These are phyloP conservation scores for Mucor ambiguus DNA, from an alignment of 371 early-diverging fungal genomes.

Conservation along the genomic window DNA sequence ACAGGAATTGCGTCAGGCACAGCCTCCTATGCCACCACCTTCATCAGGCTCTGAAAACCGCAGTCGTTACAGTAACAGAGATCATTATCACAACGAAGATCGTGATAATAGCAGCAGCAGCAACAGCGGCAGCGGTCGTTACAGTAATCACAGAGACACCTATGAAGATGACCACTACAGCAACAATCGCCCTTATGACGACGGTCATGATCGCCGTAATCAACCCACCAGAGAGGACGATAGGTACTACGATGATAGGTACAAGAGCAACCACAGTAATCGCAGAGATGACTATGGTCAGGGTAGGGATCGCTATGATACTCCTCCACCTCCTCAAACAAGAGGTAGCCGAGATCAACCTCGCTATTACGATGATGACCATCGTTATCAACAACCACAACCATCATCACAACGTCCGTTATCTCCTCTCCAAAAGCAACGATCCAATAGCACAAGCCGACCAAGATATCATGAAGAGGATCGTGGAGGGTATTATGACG, in stretches of 20 bases:
- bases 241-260: not conserved
- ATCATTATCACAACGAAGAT: not conserved
- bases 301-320: not conserved
- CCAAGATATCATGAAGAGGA: conserved; percentile 4
- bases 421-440: not conserved
- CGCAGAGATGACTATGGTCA: not conserved
- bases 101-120: not conserved
- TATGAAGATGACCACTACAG: conserved; percentile 2
- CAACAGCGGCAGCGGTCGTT: not conserved
- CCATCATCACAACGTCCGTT: not conserved
- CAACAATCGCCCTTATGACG: not conserved
- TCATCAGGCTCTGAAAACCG: not conserved
- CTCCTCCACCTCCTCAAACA: not conserved
- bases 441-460: not conserved
- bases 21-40: conserved; percentile 1
- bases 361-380: not conserved
- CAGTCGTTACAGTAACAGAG: not conserved
- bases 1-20: conserved; percentile 36
- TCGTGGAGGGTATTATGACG: not conserved
- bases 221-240: conserved; percentile 1
- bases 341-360: conserved; percentile 2
- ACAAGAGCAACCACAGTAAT: not conserved
- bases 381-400: not conserved
- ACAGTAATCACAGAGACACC: not conserved
- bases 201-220: not conserved